Evolutionary conservation across 768 basidiomycete species (phyloP).

Genomic region (Podaxis rugospora): DNA sequence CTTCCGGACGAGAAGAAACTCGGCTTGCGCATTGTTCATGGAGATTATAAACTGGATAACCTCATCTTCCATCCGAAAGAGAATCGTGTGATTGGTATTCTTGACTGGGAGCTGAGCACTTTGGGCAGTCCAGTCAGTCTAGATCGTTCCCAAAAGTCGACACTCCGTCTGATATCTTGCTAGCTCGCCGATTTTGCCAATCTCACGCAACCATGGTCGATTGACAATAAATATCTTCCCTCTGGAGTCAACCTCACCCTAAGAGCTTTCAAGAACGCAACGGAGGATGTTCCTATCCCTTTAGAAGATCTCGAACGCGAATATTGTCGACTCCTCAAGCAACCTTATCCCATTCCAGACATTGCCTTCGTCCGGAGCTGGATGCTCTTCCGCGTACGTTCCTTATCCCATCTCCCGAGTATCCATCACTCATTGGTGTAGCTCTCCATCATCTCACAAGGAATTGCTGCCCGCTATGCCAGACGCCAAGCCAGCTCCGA

Average conservation of each 20-base stretch:
- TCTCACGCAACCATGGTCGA: conserved; percentile 79
- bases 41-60: conserved; percentile 98
- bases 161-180: conserved; percentile 1
- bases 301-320: conserved; percentile 77
- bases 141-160: neutral
- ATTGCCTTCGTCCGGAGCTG: conserved; percentile 82
- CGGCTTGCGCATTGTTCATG: conserved; percentile 88
- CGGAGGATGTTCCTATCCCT: conserved; percentile 52
- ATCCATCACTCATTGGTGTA: neutral
- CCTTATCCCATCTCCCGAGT: neutral
- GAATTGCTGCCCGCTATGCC: conserved; percentile 84
- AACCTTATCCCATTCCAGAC: conserved; percentile 70
- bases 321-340: conserved; percentile 64
- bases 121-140: conserved; percentile 79
- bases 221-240: conserved; percentile 41
- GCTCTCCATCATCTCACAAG: conserved; percentile 82
- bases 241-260: conserved; percentile 24
- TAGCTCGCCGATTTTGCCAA: conserved; percentile 89
- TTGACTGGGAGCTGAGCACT: conserved; percentile 98
- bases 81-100: conserved; percentile 87
- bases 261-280: conserved; percentile 61
- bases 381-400: conserved; percentile 75
- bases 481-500: conserved; percentile 89
- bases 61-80: conserved; percentile 91
- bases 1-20: conserved; percentile 74